Conservation (phyloP, 1,139 yeast species). For the Nakaseomyces bracarensis region DNA sequence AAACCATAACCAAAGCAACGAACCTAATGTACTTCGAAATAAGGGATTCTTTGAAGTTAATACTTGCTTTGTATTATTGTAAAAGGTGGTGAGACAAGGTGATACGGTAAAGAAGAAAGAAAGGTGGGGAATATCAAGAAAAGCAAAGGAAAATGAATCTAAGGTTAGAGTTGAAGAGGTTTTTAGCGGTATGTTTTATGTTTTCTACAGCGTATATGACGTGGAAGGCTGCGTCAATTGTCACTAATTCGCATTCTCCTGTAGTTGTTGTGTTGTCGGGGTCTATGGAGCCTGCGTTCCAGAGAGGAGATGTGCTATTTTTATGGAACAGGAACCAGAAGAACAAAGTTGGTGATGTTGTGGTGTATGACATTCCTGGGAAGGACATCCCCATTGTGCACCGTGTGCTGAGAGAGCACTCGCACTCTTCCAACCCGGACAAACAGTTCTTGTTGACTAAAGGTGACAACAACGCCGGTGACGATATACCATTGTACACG, state of each 20-base stretch:
- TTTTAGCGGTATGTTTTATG: conserved; percentile 65
- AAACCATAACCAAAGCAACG: too few relatives aligned
- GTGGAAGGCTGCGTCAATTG: conserved; percentile 76
- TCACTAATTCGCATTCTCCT: conserved; percentile 83
- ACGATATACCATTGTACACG: conserved; percentile 81
- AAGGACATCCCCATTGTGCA: conserved; percentile 91
- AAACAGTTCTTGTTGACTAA: conserved; percentile 80
- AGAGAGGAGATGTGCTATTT: conserved; percentile 89
- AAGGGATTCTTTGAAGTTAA: too few relatives aligned
- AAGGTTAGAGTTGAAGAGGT: conserved; percentile 42
- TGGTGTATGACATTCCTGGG: conserved; percentile 81
- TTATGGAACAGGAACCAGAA: conserved; percentile 72
- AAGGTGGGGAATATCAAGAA: neutral
- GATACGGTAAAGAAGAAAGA: too few relatives aligned
- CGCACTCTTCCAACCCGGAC: conserved; percentile 19
- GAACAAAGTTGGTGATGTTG: conserved; percentile 85
- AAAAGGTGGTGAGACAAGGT: too few relatives aligned
- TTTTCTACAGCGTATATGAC: conserved; percentile 84
- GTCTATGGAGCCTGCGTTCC: conserved; percentile 99
- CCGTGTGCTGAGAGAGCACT: conserved; percentile 68
- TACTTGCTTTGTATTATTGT: too few relatives aligned
- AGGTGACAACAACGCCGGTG: conserved; percentile 93
- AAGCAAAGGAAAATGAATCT: conserved; percentile 28
- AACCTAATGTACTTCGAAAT: too few relatives aligned
- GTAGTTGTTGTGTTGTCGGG: conserved; percentile 95